phyloP scores from a whole-genome alignment of 768 basidiomycete species.

The Kwoniella pini region DNA sequence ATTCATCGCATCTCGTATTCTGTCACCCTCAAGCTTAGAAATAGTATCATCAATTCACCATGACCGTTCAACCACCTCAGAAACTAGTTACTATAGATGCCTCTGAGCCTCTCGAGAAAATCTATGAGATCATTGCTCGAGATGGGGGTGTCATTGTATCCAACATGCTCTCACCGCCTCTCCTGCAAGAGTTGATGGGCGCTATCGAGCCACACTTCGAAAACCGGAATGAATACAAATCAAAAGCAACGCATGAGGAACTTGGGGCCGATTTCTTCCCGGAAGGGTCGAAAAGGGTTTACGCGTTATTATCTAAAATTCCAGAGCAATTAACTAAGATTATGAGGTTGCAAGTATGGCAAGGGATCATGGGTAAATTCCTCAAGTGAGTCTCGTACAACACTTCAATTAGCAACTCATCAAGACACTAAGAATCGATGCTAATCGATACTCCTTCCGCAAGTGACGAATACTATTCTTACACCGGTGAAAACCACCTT shows the following conservation, averaged over 20 bases:
- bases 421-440: no score
- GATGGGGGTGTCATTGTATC: slow-evolving; percentile 26
- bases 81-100: slow-evolving; percentile 25
- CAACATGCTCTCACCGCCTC: slow-evolving; percentile 20
- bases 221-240: slow-evolving; percentile 8
- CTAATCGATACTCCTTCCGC: no score
- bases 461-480: slow-evolving; percentile 25
- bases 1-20: no score
- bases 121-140: slow-evolving; percentile 20
- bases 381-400: slow-evolving; percentile 14
- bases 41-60: no score
- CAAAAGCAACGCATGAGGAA: slow-evolving; percentile 22
- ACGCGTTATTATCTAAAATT: slow-evolving; percentile 15
- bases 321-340: slow-evolving; percentile 18
- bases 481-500: slow-evolving; percentile 21
- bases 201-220: slow-evolving; percentile 27
- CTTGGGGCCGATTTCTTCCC: slow-evolving; percentile 32
- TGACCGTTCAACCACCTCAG: slow-evolving; percentile 11
- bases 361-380: slow-evolving; percentile 23
- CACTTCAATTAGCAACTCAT: background rate
- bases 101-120: slow-evolving; percentile 27
- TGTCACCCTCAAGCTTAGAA: no score
- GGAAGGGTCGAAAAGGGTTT: slow-evolving; percentile 19
- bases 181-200: slow-evolving; percentile 19
- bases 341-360: slow-evolving; percentile 17